A percentile compares a stretch with the other conserved stretches of the same genome.
Evolutionary conservation across 2,329 filamentous ascomycete species (phyloP).

Genomic region (Madurella fahalii): DNA sequence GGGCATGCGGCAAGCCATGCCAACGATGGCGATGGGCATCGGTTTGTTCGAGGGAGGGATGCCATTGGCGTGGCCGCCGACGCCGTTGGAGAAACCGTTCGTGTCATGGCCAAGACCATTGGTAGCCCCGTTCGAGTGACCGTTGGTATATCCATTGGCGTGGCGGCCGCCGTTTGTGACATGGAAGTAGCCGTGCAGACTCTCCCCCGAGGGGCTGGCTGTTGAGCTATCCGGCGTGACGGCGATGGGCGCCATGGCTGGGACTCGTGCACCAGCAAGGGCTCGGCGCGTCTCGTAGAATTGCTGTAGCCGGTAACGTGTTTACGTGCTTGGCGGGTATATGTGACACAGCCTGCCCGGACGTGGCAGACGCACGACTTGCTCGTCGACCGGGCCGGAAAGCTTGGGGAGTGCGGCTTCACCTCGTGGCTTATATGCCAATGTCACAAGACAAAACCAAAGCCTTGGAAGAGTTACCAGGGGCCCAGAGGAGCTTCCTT

Average conservation of each 20-base stretch:
- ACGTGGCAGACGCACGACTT: slow-evolving; percentile 13
- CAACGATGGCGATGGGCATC: slow-evolving; percentile 45
- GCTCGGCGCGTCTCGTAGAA: slow-evolving; percentile 2
- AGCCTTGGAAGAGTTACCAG: background rate
- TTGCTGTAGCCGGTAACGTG: slow-evolving; percentile 11
- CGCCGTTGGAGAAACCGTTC: slow-evolving; percentile 23
- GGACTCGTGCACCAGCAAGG: background rate
- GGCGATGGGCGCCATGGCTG: slow-evolving; percentile 30
- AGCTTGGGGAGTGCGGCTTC: slow-evolving; percentile 18
- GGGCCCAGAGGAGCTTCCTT: background rate
- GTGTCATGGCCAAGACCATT: slow-evolving; percentile 10
- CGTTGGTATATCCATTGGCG: slow-evolving; percentile 13
- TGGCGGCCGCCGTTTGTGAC: slow-evolving; percentile 22
- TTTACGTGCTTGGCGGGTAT: slow-evolving; percentile 14
- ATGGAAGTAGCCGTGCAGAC: slow-evolving; percentile 26
- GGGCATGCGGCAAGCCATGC: slow-evolving; percentile 45
- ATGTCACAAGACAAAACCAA: background rate
- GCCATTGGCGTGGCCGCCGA: slow-evolving; percentile 14
- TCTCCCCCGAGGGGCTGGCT: slow-evolving; percentile 28
- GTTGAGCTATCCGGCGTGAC: slow-evolving; percentile 29
- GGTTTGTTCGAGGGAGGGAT: slow-evolving; percentile 21
- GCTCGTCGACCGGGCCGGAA: slow-evolving; percentile 6
- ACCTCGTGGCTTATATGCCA: slow-evolving; percentile 24
- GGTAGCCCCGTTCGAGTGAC: slow-evolving; percentile 21
- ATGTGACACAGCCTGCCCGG: slow-evolving; percentile 8